A percentile compares a stretch with the other conserved stretches of the same genome.
These are phyloP conservation scores for Stachybotrys chlorohalonatus DNA, from an alignment of 2,329 filamentous ascomycete species.

Conservation along the genomic window DNA sequence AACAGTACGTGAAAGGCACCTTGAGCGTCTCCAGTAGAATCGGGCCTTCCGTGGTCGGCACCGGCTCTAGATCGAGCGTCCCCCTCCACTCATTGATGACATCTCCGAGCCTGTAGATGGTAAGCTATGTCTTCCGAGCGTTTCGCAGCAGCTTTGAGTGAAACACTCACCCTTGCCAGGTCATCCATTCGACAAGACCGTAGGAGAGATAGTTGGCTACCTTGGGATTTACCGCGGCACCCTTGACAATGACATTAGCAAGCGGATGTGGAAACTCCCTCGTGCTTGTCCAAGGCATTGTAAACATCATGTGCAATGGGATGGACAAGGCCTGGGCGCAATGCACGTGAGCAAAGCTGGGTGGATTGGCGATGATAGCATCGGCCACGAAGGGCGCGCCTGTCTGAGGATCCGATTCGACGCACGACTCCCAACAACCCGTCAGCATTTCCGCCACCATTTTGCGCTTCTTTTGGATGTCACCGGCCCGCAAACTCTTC, in stretches of 20 bases:
- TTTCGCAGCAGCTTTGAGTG: neutral
- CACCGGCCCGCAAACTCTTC: slow-evolving; percentile 14
- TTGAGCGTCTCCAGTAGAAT: slow-evolving; percentile 57
- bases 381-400: neutral
- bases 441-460: slow-evolving; percentile 13
- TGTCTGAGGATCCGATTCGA: slow-evolving; percentile 24
- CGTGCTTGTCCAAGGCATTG: neutral
- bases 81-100: slow-evolving; percentile 49
- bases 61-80: neutral
- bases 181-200: neutral
- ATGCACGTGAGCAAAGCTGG: neutral
- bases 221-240: neutral
- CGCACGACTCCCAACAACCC: slow-evolving; percentile 11
- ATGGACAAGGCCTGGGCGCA: neutral
- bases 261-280: neutral
- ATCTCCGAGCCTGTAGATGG: slow-evolving; percentile 41
- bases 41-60: slow-evolving; percentile 53
- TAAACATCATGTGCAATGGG: neutral
- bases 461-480: slow-evolving; percentile 15
- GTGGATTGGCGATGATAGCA: neutral
- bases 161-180: neutral
- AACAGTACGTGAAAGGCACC: slow-evolving; percentile 71
- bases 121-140: neutral
- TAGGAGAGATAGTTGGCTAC: neutral
- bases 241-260: neutral